These are phyloP conservation scores for Beta corolliflora DNA, from an alignment of 179 eudicot species.

Conservation along the genomic window DNA sequence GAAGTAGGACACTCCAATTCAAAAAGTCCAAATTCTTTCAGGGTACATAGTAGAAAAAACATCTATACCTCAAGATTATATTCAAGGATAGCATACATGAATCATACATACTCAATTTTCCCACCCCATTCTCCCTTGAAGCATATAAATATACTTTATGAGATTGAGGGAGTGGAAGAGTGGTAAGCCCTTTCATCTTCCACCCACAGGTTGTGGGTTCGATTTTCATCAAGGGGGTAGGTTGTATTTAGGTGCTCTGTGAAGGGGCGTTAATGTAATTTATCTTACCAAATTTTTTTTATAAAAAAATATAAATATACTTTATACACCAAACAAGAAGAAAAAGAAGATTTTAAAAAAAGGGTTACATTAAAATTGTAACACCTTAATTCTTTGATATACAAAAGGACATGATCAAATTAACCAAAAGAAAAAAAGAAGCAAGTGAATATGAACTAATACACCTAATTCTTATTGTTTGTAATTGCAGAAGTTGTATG, in stretches of 20 bases:
- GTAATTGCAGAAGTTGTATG: neutral
- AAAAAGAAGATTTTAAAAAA: neutral
- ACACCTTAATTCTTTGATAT: neutral
- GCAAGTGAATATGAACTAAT: neutral
- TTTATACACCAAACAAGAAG: neutral
- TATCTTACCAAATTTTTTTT: too few relatives aligned
- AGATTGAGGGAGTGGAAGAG: too few relatives aligned
- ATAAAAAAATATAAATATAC: too few relatives aligned
- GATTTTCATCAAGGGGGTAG: too few relatives aligned
- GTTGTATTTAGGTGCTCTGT: too few relatives aligned
- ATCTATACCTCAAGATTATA: conserved; percentile 3
- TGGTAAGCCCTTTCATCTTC: too few relatives aligned
- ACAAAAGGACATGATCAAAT: neutral
- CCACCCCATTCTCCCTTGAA: neutral
- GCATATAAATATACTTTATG: neutral
- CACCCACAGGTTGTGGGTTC: too few relatives aligned
- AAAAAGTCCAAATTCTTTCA: conserved; percentile 18
- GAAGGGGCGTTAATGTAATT: too few relatives aligned
- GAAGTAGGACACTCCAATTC: neutral
- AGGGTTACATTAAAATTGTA: conserved; percentile 10
- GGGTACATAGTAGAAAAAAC: neutral
- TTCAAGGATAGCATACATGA: conserved; percentile 3
- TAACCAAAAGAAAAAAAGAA: neutral
- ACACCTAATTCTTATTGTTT: conserved; percentile 10
- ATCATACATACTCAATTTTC: neutral